These are phyloP conservation scores for Davidsoniella eucalypti DNA, from an alignment of 2,329 filamentous ascomycete genomes.

Conservation along the genomic window DNA sequence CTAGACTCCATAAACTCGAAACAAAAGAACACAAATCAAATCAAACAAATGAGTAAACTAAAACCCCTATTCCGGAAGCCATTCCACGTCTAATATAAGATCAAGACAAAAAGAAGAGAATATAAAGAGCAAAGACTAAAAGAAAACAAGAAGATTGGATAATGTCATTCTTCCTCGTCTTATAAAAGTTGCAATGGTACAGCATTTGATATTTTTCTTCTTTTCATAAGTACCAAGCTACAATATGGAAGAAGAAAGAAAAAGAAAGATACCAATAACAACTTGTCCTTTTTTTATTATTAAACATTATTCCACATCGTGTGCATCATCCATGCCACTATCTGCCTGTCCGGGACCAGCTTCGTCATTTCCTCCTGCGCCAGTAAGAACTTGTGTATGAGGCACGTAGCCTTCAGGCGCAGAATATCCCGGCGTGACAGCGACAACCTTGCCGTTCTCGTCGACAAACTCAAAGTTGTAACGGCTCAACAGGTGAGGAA, in stretches of 20 bases:
- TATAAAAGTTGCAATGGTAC: too few relatives aligned
- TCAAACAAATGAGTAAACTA: too few relatives aligned
- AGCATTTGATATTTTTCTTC: too few relatives aligned
- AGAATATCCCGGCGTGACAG: conserved; percentile 57
- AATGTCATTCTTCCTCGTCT: too few relatives aligned
- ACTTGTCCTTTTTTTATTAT: neutral
- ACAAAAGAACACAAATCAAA: too few relatives aligned
- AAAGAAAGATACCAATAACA: neutral
- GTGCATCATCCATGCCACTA: conserved; percentile 21
- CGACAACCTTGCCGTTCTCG: conserved; percentile 75
- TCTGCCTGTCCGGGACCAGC: conserved; percentile 22
- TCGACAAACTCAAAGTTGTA: conserved; percentile 98
- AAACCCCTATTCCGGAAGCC: too few relatives aligned
- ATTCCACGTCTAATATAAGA: neutral
- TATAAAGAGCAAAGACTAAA: neutral
- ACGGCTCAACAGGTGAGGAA: conserved; percentile 81
- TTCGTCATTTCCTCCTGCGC: conserved; percentile 32
- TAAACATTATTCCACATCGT: neutral
- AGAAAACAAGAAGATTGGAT: neutral
- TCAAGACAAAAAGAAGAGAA: neutral
- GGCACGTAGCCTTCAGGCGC: conserved; percentile 40
- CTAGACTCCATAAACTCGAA: too few relatives aligned
- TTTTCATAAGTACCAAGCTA: neutral
- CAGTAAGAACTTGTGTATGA: conserved; percentile 43
- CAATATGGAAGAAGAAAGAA: neutral